Evolutionary conservation across 139 green algal genomes (phyloP).

Genomic region (Ettlia oleoabundans): DNA sequence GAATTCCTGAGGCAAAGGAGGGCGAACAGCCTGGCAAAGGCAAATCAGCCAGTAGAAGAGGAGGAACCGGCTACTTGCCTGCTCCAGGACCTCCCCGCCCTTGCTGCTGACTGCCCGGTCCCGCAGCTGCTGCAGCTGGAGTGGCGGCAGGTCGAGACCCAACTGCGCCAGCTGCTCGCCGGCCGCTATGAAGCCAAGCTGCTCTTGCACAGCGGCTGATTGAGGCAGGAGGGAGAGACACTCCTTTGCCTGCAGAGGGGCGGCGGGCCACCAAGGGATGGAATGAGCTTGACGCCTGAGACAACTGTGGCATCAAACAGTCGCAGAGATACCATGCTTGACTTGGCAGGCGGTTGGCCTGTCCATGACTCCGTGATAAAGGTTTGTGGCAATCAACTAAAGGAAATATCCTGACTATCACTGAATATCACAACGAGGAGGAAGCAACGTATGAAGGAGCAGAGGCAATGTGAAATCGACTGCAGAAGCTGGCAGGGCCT

Average conservation of each 20-base stretch:
- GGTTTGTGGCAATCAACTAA: too few relatives aligned
- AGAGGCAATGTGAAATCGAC: background rate
- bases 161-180: conserved; percentile 15
- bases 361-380: too few relatives aligned
- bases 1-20: background rate
- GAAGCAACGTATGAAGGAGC: background rate
- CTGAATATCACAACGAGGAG: too few relatives aligned
- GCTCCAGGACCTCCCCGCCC: background rate
- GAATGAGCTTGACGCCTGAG: too few relatives aligned
- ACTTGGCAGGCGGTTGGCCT: too few relatives aligned
- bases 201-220: conserved; percentile 13
- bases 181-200: conserved; percentile 26
- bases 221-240: conserved; percentile 40
- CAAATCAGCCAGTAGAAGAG: background rate
- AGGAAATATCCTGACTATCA: too few relatives aligned
- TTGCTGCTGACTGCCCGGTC: background rate
- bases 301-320: too few relatives aligned
- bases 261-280: too few relatives aligned
- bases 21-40: background rate
- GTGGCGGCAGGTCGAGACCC: conserved; percentile 33
- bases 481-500: too few relatives aligned
- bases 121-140: conserved; percentile 41
- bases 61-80: background rate
- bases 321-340: too few relatives aligned
- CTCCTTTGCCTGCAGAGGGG: conserved; percentile 39